Evolutionary conservation across 352 stramenopile species (phyloP).

Genomic region (Phytophthora sansomeana): DNA sequence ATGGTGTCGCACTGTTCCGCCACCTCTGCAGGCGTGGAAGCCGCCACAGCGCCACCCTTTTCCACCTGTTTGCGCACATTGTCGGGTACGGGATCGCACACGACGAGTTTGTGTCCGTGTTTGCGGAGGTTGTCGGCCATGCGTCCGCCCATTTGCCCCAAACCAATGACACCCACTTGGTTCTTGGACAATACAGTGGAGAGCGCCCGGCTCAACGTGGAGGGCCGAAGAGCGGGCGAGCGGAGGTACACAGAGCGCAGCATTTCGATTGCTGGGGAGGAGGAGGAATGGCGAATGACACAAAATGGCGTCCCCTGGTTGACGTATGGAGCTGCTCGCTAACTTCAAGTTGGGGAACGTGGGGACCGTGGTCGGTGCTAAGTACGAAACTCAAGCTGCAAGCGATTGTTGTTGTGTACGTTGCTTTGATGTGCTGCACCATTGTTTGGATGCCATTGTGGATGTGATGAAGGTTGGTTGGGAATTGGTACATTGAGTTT

Average conservation of each 20-base stretch:
- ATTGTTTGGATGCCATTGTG: too few species aligned
- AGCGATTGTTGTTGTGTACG: too few species aligned
- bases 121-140: constrained; percentile 94
- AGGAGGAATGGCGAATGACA: constrained; percentile 29
- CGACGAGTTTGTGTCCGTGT: constrained; percentile 79
- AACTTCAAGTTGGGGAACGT: constrained; percentile 44
- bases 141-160: constrained; percentile 95
- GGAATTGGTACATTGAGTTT: too few species aligned
- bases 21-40: constrained; percentile 72
- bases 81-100: constrained; percentile 75
- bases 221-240: constrained; percentile 16
- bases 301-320: background rate
- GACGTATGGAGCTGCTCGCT: constrained; percentile 5
- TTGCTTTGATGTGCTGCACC: too few species aligned
- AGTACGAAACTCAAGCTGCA: constrained; percentile 35
- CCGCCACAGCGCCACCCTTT: constrained; percentile 59
- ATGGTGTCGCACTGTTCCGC: constrained; percentile 84
- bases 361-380: constrained; percentile 4
- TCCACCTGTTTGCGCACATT: constrained; percentile 62
- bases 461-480: too few species aligned
- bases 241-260: constrained; percentile 6
- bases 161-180: constrained; percentile 90
- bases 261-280: constrained; percentile 18
- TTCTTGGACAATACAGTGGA: constrained; percentile 38
- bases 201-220: constrained; percentile 3